A percentile compares a stretch with the other conserved stretches of the same genome.
phyloP scores from a whole-genome alignment of 352 stramenopile genomes.

The Pythium myriotylum region DNA sequence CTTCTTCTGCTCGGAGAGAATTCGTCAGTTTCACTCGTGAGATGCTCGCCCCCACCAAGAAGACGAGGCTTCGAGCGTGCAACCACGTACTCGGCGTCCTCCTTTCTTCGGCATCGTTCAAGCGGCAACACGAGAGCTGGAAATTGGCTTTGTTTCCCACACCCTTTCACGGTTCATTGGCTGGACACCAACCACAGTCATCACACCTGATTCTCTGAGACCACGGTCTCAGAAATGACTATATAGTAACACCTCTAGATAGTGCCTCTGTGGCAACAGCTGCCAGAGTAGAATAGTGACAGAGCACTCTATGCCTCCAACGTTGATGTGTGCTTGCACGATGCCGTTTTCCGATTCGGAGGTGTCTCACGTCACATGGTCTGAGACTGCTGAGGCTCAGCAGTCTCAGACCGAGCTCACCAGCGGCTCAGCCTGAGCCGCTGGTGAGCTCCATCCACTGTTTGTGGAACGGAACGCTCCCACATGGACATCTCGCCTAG shows the following conservation, averaged over 20 bases:
- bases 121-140: background rate
- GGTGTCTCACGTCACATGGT: no score
- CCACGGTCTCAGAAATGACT: background rate
- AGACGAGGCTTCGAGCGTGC: background rate
- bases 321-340: no score
- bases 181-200: conserved; percentile 10
- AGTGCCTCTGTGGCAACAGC: background rate
- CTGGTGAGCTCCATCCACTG: background rate
- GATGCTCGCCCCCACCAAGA: conserved; percentile 4
- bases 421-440: no score
- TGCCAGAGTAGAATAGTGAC: background rate
- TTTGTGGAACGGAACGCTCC: background rate
- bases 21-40: background rate
- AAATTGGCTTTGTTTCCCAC: background rate
- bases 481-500: background rate
- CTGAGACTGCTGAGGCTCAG: no score
- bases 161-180: background rate
- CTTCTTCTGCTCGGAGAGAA: conserved; percentile 60
- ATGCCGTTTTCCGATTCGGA: no score
- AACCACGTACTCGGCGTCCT: conserved; percentile 78
- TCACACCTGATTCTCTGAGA: background rate
- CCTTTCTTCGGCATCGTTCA: conserved; percentile 75
- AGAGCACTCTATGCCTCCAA: no score
- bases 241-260: background rate
- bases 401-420: no score